Conservation (phyloP, 179 eudicot genomes). For the Gypsophila paniculata region DNA sequence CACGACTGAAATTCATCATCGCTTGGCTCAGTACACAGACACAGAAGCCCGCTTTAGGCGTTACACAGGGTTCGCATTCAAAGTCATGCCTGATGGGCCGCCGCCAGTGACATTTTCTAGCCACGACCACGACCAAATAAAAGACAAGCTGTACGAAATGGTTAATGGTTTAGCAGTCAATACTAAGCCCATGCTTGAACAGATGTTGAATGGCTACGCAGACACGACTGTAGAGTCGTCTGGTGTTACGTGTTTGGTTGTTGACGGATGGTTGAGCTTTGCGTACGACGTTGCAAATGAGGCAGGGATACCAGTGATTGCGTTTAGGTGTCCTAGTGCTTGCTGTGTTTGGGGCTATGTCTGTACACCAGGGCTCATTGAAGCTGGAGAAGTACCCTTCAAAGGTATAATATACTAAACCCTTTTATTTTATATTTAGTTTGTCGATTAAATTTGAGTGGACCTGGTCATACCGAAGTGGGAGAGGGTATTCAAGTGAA, state of each 20-base stretch:
- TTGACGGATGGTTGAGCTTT: conserved; percentile 30
- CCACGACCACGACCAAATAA: too few relatives aligned
- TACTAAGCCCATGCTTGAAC: conserved; percentile 27
- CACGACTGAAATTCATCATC: conserved; percentile 37
- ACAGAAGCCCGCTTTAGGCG: conserved; percentile 29
- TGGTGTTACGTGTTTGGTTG: conserved; percentile 26
- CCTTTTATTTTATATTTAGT: too few relatives aligned
- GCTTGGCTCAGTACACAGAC: conserved; percentile 32
- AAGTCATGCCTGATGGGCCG: conserved; percentile 27
- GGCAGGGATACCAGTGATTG: conserved; percentile 28
- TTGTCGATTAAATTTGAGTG: too few relatives aligned
- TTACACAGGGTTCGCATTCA: conserved; percentile 38
- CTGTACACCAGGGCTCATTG: conserved; percentile 28
- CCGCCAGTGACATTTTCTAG: not conserved
- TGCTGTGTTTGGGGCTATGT: conserved; percentile 30
- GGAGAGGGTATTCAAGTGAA: too few relatives aligned
- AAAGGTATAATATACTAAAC: not conserved
- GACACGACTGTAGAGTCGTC: not conserved
- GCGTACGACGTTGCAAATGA: conserved; percentile 28
- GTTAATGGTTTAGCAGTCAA: conserved; percentile 7
- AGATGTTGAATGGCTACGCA: conserved; percentile 29
- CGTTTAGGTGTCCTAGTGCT: conserved; percentile 34
- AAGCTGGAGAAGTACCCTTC: conserved; percentile 32
- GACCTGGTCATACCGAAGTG: too few relatives aligned
- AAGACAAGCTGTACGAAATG: not conserved